Conservation (phyloP, 306 rosid species). For the Begonia peltatifolia region DNA sequence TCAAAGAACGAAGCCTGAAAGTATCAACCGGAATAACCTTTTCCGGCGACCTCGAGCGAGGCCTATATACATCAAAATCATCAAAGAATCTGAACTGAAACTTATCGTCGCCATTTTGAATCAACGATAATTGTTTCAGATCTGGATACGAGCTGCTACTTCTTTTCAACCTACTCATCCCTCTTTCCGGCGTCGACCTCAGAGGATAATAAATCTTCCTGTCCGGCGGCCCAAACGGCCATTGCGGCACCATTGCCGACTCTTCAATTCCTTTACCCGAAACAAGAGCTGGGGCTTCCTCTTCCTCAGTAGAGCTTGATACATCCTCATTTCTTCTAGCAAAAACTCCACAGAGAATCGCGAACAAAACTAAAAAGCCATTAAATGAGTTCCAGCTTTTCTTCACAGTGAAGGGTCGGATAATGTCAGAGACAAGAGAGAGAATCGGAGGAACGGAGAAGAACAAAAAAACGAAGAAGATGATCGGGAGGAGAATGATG, state of each 20-base stretch:
- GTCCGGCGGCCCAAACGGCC: conserved; percentile 29
- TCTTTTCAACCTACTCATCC: conserved; percentile 29
- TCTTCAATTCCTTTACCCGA: conserved; percentile 3
- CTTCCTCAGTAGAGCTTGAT: conserved; percentile 7
- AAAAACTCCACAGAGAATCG: conserved; percentile 54
- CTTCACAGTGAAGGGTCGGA: conserved; percentile 43
- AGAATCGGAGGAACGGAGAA: conserved; percentile 44
- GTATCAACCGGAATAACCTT: conserved; percentile 66
- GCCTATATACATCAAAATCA: conserved; percentile 45
- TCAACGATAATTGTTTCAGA: conserved; percentile 46
- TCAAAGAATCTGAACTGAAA: conserved; percentile 47
- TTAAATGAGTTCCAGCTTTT: conserved; percentile 71
- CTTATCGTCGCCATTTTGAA: conserved; percentile 27
- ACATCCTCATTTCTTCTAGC: conserved; percentile 46
- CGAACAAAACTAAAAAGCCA: conserved; percentile 47
- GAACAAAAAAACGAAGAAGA: conserved; percentile 33
- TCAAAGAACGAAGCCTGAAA: conserved; percentile 16
- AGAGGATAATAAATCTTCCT: conserved; percentile 7
- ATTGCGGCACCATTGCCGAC: conserved; percentile 19
- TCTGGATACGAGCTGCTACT: conserved; percentile 83
- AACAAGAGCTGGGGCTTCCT: background rate
- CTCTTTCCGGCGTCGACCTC: conserved; percentile 8
- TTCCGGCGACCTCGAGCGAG: conserved; percentile 4
- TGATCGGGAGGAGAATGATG: conserved; percentile 51
- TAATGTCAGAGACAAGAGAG: conserved; percentile 29